These are phyloP conservation scores for Wilcoxina mikolae DNA, from an alignment of 495 filamentous ascomycete genomes.

Conservation along the genomic window DNA sequence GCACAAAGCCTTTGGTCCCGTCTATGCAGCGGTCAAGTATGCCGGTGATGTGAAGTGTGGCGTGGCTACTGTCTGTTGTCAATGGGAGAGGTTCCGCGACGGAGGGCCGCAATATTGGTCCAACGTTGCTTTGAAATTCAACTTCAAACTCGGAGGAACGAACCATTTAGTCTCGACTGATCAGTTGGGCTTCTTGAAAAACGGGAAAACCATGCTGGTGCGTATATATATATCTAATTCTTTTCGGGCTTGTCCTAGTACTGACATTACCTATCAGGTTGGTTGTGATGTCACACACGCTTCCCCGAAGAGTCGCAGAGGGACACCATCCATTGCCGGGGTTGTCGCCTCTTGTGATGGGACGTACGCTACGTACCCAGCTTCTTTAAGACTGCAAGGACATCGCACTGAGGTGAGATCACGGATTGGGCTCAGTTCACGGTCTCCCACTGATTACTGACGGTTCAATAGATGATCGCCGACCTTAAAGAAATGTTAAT, in stretches of 20 bases:
- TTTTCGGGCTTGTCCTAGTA: conserved; percentile 10
- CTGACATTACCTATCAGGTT: no score
- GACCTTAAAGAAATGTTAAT: conserved; percentile 41
- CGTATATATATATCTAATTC: not conserved
- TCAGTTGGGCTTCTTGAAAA: conserved; percentile 46
- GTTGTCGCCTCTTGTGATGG: conserved; percentile 56
- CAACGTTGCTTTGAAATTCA: conserved; percentile 38
- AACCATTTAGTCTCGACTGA: conserved; percentile 63
- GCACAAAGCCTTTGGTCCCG: not conserved
- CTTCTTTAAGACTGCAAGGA: not conserved
- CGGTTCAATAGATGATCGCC: conserved; percentile 42
- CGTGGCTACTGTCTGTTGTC: conserved; percentile 19
- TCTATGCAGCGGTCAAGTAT: not conserved
- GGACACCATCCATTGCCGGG: conserved; percentile 55
- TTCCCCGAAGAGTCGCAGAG: conserved; percentile 45
- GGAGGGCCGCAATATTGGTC: conserved; percentile 7
- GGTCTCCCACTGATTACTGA: conserved; percentile 48
- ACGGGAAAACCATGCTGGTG: conserved; percentile 20
- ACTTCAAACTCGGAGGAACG: conserved; percentile 66
- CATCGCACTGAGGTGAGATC: not conserved
- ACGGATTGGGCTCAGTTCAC: conserved; percentile 33
- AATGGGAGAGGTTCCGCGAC: conserved; percentile 15
- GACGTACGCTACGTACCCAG: not conserved
- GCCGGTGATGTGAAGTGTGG: conserved; percentile 1
- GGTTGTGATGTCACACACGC: conserved; percentile 86